A percentile compares a stretch with the other conserved stretches of the same genome.
These are phyloP conservation scores for Schizophyllum amplum DNA, from an alignment of 1,284 basidiomycete genomes.

Conservation along the genomic window DNA sequence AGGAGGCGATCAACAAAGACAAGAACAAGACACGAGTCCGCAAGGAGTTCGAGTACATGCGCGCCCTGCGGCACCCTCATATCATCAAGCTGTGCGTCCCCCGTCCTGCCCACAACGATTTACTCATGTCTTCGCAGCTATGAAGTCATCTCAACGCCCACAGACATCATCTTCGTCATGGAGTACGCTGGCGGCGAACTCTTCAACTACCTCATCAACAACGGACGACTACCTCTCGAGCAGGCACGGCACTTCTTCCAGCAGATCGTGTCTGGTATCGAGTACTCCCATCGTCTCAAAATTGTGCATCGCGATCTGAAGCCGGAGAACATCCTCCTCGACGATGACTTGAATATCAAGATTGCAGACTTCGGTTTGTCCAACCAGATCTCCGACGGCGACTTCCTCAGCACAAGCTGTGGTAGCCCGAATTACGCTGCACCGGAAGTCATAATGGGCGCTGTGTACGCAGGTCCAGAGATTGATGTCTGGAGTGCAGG, in stretches of 20 bases:
- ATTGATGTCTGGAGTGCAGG: conserved; percentile 98
- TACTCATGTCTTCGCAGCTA: conserved; percentile 49
- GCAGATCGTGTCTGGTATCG: conserved; percentile 92
- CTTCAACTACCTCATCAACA: conserved; percentile 91
- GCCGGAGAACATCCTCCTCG: conserved; percentile 82
- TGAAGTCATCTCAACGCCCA: conserved; percentile 89
- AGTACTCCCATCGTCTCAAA: conserved; percentile 90
- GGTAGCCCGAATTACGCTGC: conserved; percentile 96
- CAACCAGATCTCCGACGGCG: conserved; percentile 91
- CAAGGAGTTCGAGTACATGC: conserved; percentile 94
- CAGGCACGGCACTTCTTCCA: conserved; percentile 91
- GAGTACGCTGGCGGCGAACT: conserved; percentile 91
- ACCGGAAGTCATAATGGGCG: conserved; percentile 90
- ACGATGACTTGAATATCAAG: conserved; percentile 82
- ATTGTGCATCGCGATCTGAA: conserved; percentile 96
- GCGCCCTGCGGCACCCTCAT: conserved; percentile 85
- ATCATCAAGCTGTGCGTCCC: conserved; percentile 86
- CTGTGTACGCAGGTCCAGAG: conserved; percentile 90
- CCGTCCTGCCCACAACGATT: conserved; percentile 7
- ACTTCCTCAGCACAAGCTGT: conserved; percentile 91
- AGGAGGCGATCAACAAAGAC: conserved; percentile 86
- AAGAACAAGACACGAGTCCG: conserved; percentile 91
- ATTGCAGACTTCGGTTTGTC: conserved; percentile 94
- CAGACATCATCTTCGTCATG: conserved; percentile 94
- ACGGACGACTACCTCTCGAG: conserved; percentile 81